These are phyloP conservation scores for Coniophora puteana DNA, from an alignment of 1,284 basidiomycete genomes.

Conservation along the genomic window DNA sequence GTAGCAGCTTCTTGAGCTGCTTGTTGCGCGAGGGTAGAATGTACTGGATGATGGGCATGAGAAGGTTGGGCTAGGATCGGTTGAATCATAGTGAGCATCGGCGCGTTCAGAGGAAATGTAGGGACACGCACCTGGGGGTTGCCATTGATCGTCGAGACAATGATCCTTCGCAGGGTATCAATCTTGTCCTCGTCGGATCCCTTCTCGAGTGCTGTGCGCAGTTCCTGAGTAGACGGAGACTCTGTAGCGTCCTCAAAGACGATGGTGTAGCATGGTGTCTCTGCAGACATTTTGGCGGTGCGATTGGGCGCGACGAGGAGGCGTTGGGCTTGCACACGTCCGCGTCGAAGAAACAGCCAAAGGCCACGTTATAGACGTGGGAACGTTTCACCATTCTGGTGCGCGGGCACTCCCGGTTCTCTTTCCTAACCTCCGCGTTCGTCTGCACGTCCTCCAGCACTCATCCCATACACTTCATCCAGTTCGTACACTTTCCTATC, in stretches of 20 bases:
- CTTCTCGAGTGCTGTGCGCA: conserved; percentile 88
- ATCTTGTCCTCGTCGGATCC: conserved; percentile 97
- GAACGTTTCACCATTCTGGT: too few relatives aligned
- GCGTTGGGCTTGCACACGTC: too few relatives aligned
- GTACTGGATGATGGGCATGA: conserved; percentile 99
- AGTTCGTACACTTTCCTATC: too few relatives aligned
- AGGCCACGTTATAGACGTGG: too few relatives aligned
- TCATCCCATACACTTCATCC: too few relatives aligned
- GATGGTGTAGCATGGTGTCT: conserved; percentile 79
- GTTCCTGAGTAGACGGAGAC: conserved; percentile 78
- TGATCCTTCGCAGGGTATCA: conserved; percentile 95
- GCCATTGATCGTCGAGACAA: conserved; percentile 94
- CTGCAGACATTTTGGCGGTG: conserved; percentile 34
- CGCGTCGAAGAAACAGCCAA: too few relatives aligned
- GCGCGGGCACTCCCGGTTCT: too few relatives aligned
- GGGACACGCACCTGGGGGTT: conserved; percentile 64
- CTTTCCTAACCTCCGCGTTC: too few relatives aligned
- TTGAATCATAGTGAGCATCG: conserved; percentile 9
- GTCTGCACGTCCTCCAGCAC: too few relatives aligned
- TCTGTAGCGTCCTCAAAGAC: conserved; percentile 79
- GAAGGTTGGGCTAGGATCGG: conserved; percentile 65
- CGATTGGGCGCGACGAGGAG: neutral
- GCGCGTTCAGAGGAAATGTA: neutral
- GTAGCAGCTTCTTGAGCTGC: conserved; percentile 96
- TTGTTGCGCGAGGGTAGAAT: conserved; percentile 90